Percentiles rank a stretch among this genome's conserved stretches.
phyloP scores from a whole-genome alignment of 352 stramenopile species.

The Phytopythium chamaehyphon region DNA sequence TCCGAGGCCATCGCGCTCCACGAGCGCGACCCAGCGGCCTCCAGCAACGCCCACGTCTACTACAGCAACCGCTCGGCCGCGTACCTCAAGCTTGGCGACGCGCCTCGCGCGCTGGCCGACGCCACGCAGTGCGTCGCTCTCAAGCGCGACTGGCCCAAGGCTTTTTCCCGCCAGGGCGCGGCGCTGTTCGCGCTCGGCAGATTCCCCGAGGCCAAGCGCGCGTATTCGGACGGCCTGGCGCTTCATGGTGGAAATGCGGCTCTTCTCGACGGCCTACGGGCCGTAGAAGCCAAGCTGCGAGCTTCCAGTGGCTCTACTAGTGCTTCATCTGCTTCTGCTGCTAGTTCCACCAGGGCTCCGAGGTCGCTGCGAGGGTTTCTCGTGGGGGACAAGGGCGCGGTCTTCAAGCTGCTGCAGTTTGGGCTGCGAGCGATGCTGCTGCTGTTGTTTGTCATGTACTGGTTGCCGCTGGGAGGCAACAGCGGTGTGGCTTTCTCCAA shows the following conservation, averaged over 20 bases:
- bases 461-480: slow-evolving; percentile 39
- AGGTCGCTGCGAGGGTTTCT: slow-evolving; percentile 45
- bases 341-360: slow-evolving; percentile 3
- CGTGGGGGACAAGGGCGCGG: slow-evolving; percentile 45
- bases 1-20: slow-evolving; percentile 76
- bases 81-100: slow-evolving; percentile 78
- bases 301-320: not conserved
- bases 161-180: slow-evolving; percentile 81
- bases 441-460: slow-evolving; percentile 71
- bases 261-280: slow-evolving; percentile 62
- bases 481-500: slow-evolving; percentile 39
- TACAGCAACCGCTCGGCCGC: slow-evolving; percentile 83
- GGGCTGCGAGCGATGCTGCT: slow-evolving; percentile 56
- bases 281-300: slow-evolving; percentile 49
- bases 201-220: slow-evolving; percentile 66
- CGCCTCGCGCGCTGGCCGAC: slow-evolving; percentile 60
- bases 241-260: slow-evolving; percentile 59
- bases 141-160: slow-evolving; percentile 80
- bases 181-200: slow-evolving; percentile 64
- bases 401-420: slow-evolving; percentile 77
- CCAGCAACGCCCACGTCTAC: slow-evolving; percentile 56
- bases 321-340: slow-evolving; percentile 1
- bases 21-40: slow-evolving; percentile 15
- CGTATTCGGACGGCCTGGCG: slow-evolving; percentile 75
- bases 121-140: slow-evolving; percentile 77